Conservation (phyloP, 2,329 filamentous ascomycete genomes). For the Penicillium freii region DNA sequence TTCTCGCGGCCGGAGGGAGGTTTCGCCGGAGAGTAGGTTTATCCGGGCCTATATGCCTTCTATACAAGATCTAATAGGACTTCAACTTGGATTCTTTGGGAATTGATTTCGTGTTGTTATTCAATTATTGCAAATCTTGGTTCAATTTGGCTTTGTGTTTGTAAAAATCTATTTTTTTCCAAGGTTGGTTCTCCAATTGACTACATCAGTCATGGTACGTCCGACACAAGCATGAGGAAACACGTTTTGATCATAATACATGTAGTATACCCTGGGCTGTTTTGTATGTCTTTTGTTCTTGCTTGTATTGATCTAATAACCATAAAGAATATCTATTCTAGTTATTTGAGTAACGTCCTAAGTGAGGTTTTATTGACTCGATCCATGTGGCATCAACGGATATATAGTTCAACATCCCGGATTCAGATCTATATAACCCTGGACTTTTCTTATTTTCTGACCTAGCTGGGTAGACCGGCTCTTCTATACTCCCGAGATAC, state of each 20-base stretch:
- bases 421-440: background rate
- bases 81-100: background rate
- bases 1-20: constrained; percentile 17
- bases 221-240: background rate
- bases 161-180: no score
- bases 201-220: background rate
- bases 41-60: constrained; percentile 7
- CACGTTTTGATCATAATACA: background rate
- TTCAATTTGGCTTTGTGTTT: background rate
- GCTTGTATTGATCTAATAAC: background rate
- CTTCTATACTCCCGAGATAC: no score
- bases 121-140: background rate
- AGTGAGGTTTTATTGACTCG: background rate
- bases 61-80: background rate
- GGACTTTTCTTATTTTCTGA: background rate
- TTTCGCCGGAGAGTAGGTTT: constrained; percentile 23
- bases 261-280: background rate
- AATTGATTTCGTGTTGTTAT: background rate
- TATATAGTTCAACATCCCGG: background rate
- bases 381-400: background rate
- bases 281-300: background rate
- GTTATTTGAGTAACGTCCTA: background rate
- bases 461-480: accelerated
- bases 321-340: background rate
- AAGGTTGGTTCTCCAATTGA: background rate